phyloP scores from a whole-genome alignment of 305 asterid species.

The Vinca major region DNA sequence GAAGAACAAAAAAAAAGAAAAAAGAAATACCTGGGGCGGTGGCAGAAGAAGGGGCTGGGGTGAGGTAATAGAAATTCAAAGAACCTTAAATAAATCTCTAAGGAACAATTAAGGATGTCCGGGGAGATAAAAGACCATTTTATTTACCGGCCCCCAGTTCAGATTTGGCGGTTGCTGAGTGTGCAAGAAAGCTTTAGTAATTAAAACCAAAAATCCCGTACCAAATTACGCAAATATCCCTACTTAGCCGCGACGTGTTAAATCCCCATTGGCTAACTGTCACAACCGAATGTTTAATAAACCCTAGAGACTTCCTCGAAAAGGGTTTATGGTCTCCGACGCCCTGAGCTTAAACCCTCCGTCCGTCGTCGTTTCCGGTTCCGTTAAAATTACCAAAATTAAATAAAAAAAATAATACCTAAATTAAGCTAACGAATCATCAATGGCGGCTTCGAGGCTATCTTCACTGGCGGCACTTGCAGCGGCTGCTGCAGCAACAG shows the following conservation, averaged over 20 bases:
- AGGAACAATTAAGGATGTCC: no score
- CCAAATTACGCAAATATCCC: neutral
- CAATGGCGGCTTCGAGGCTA: constrained; percentile 37
- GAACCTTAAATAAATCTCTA: no score
- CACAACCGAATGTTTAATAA: constrained; percentile 1
- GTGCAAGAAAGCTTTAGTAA: neutral
- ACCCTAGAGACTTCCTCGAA: constrained; percentile 13
- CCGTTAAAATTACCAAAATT: neutral
- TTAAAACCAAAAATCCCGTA: neutral
- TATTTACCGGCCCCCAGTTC: neutral
- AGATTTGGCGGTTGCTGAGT: neutral
- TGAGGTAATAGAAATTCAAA: no score
- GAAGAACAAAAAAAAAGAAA: no score
- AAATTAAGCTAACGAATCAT: neutral
- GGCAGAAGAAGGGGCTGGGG: no score
- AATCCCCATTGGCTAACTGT: constrained; percentile 2
- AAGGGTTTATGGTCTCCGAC: constrained; percentile 4
- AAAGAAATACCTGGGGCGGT: no score
- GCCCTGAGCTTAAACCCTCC: constrained; percentile 8
- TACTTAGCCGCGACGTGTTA: neutral
- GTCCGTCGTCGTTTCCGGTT: neutral
- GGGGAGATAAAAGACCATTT: no score
- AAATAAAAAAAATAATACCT: neutral
- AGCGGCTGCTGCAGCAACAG: constrained; percentile 36
- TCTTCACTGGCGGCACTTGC: constrained; percentile 41